These are phyloP conservation scores for Closterium sp. DNA, from an alignment of 139 green algal species.

Conservation along the genomic window DNA sequence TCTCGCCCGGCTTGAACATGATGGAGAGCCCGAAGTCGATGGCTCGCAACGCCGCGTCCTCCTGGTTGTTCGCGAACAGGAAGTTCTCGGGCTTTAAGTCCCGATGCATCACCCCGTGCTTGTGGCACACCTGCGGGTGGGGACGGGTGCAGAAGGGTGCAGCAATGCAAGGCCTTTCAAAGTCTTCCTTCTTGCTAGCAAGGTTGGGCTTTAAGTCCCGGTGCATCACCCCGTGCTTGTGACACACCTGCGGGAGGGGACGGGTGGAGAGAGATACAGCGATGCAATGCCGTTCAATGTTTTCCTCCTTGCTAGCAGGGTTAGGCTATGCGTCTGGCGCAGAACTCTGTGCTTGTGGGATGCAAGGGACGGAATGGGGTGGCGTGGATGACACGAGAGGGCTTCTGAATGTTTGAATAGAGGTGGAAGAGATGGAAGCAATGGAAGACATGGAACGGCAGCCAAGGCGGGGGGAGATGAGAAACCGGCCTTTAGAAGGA, in stretches of 20 bases:
- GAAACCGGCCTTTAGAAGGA: too few relatives aligned
- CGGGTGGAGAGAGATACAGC: too few relatives aligned
- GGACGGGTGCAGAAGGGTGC: too few relatives aligned
- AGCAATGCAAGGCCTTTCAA: too few relatives aligned
- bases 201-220: slow-evolving; percentile 72
- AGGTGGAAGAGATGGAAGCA: too few relatives aligned
- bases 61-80: slow-evolving; percentile 75
- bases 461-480: too few relatives aligned
- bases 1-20: slow-evolving; percentile 63
- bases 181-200: too few relatives aligned
- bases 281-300: too few relatives aligned
- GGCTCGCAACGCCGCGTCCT: slow-evolving; percentile 77
- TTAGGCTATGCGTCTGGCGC: slow-evolving; percentile 83
- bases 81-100: slow-evolving; percentile 96
- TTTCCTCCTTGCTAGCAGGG: too few relatives aligned
- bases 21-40: slow-evolving; percentile 59
- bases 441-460: too few relatives aligned
- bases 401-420: background rate
- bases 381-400: background rate
- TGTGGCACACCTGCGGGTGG: slow-evolving; percentile 88
- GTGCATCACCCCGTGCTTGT: slow-evolving; percentile 92
- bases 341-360: slow-evolving; percentile 93
- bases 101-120: slow-evolving; percentile 87
- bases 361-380: slow-evolving; percentile 47
- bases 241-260: slow-evolving; percentile 70